Base-by-base conservation (phyloP, 106 monocot species). In the Posidonia australis region DNA sequence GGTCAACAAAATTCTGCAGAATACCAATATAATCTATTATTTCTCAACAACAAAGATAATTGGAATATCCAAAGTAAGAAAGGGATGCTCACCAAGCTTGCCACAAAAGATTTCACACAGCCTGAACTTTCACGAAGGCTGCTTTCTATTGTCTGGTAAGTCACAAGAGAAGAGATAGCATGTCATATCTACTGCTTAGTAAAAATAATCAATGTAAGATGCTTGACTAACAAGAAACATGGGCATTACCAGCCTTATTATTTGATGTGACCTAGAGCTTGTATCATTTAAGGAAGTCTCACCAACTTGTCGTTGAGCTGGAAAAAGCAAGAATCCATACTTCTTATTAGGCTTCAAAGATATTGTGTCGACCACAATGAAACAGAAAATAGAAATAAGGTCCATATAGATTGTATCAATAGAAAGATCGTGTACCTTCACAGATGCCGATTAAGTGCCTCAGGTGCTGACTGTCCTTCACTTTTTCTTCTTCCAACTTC, bases 231-330 rank as follows among this genome's bases (percentile, higher is more conserved):
- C 10, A 44, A 66, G 24, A 9, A 4, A 18, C n/a, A 59, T 9
- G 0, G 54, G 16, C 57, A 72, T 73, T 71, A 85, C 98, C 87
- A 99, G 85, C 58, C 85, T 91, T 70, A 88, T 92, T 61, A 99
- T 99, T 72, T 99, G 98, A 72, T 99, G 98, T 24, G 91, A 99
- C 74, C 98, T 80, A 21, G 98, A 99, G 72, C 98, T 99, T 27
- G 80, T 79, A 56, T 99, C 90, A 81, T 99, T 99, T 72, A 91
- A 75, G 46, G 87, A 76, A 52, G 98, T 99, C 70, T 99, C 98
- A 48, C 88, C 87, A 46, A 99, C 88, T 59, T 91, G 98, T 61
- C 98, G 83, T 80, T 99, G 85, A 51, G 85, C 91, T 99, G 77
- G 44, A 54, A 62, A 63, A 24, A 77, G 14, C 0, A 36, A 43